phyloP scores from a whole-genome alignment of 495 filamentous ascomycete species.

The Trichoderma erinaceum region DNA sequence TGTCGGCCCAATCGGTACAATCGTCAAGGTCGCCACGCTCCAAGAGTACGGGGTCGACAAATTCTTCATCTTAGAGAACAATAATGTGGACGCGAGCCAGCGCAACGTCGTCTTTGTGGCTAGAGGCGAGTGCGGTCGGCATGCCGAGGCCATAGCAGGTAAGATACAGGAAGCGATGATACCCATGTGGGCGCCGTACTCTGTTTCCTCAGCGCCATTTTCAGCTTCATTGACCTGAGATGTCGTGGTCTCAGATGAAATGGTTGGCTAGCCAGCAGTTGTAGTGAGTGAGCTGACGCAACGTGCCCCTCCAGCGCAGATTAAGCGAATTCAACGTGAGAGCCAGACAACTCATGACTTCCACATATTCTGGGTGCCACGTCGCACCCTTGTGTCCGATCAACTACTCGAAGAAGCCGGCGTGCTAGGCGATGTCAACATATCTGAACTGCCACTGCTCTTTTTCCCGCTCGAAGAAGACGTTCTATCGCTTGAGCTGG shows the following conservation, averaged over 20 bases:
- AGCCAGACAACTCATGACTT: constrained; percentile 89
- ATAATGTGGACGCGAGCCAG: constrained; percentile 84
- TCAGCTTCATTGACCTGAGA: neutral
- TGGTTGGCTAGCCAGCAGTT: neutral
- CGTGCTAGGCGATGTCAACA: constrained; percentile 84
- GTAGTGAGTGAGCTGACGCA: constrained; percentile 11
- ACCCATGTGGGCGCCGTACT: neutral
- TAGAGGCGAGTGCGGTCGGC: constrained; percentile 76
- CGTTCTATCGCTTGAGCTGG: constrained; percentile 83
- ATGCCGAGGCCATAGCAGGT: constrained; percentile 84
- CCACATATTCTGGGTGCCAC: constrained; percentile 86
- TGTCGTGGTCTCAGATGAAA: neutral
- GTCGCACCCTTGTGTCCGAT: constrained; percentile 86
- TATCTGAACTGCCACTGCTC: constrained; percentile 76
- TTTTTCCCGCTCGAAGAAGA: constrained; percentile 91
- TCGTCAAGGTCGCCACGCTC: constrained; percentile 81
- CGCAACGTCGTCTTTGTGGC: constrained; percentile 92
- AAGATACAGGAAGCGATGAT: constrained; percentile 34
- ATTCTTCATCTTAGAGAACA: constrained; percentile 91
- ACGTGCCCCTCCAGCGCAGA: constrained; percentile 59
- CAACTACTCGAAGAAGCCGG: constrained; percentile 89
- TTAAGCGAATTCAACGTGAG: constrained; percentile 79
- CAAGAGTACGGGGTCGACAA: constrained; percentile 94
- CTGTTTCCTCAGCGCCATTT: neutral
- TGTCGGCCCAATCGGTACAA: constrained; percentile 79